A percentile compares a stretch with the other conserved stretches of the same genome.
Conservation (phyloP, 2,329 filamentous ascomycete genomes). For the Truncatella angustata region DNA sequence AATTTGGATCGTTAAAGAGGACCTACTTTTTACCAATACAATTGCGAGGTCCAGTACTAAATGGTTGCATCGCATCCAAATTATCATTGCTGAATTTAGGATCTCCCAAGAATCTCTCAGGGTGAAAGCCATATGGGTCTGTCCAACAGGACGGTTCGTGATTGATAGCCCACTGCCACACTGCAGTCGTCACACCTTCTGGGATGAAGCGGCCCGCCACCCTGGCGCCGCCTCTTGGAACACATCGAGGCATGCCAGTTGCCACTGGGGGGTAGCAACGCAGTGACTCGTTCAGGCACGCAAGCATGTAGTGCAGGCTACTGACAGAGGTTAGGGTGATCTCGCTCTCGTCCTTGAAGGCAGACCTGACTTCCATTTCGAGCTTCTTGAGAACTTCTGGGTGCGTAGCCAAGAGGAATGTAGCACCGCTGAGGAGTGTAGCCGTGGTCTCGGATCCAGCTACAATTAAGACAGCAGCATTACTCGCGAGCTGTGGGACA, state of each 20-base stretch:
- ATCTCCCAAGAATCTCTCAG: slow-evolving; percentile 36
- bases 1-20: background rate
- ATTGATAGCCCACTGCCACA: slow-evolving; percentile 36
- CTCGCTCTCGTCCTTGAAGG: background rate
- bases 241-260: background rate
- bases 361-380: background rate
- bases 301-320: background rate
- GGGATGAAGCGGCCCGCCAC: slow-evolving; percentile 25
- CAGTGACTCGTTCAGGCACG: background rate
- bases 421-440: background rate
- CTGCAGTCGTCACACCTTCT: slow-evolving; percentile 31
- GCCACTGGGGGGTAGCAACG: background rate
- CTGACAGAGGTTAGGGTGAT: background rate
- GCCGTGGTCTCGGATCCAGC: background rate
- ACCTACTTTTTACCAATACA: slow-evolving; percentile 40
- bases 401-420: background rate
- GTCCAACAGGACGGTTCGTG: slow-evolving; percentile 34
- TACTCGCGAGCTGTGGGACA: slow-evolving; percentile 16
- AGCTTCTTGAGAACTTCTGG: background rate
- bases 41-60: slow-evolving; percentile 36
- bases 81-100: slow-evolving; percentile 29
- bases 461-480: slow-evolving; percentile 16
- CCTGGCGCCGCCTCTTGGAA: slow-evolving; percentile 22
- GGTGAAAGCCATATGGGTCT: slow-evolving; percentile 35
- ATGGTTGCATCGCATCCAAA: slow-evolving; percentile 34